Base-by-base conservation (phyloP, 2,329 filamentous ascomycete genomes). In the Fonsecaea pugnacius region DNA sequence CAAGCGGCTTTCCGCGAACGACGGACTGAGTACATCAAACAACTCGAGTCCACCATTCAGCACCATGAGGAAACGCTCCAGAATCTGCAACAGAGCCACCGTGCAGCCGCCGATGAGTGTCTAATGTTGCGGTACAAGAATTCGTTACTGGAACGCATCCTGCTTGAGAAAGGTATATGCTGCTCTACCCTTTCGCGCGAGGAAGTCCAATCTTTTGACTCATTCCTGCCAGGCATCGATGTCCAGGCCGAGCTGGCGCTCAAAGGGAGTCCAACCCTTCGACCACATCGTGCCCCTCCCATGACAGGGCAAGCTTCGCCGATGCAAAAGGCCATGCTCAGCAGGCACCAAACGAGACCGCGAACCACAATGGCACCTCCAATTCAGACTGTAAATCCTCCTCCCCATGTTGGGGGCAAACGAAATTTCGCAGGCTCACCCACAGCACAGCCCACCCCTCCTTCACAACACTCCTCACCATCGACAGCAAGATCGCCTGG, bases 61-160 rank as follows among this genome's bases (percentile, higher is more conserved):
- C 91, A 95, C 72, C 94, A 98, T 83, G 95, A 99, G 79, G 92
- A 96, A 73, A 94, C 92, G 72, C 84, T 98, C 62, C 91, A 96
- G 72, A 96, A 88, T 73, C 84, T 99, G 65, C 95, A 98, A 79
- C 91, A 94, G 74, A 96, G 92, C 70, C 95, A 98, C 75, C 91
- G 95, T 72, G 93, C 88, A 73, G 95, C 95, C 63, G 92, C 94
- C 63, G 95, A 98, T 77, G 95, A 98, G 79, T 98, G 95, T 76
- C 80, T 98, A 74, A 98, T 99, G 95, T 84, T 99, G 72, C 90
- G 95, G 64, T 99, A 98, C 79, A 98, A 98, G 82, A 99, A 98
- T 78, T 98, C 95, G 46, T 83, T 98, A 55, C 85, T 99, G 38
- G 95, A 99, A 80, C 88, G 95, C 64, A 96, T 99, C 74, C 85